Evolutionary conservation across 371 early-diverging fungal species (phyloP).

Genomic region (Coemansia sp.): DNA sequence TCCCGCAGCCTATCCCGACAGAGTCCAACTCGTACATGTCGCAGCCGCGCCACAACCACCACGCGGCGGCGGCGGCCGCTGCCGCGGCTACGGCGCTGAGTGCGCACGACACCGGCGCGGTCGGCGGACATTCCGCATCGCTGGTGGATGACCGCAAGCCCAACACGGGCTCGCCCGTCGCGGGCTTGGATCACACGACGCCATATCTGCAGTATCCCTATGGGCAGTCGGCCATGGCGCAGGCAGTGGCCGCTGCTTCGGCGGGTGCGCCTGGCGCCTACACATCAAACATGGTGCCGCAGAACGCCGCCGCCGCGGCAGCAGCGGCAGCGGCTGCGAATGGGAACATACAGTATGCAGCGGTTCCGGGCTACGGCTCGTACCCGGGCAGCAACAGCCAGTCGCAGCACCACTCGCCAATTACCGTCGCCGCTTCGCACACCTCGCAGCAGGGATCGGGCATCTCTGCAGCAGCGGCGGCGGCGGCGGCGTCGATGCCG

Average conservation of each 20-base stretch:
- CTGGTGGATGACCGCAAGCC: slow-evolving; percentile 35
- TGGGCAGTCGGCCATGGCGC: slow-evolving; percentile 39
- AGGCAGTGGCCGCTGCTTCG: slow-evolving; percentile 38
- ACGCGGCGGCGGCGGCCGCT: slow-evolving; percentile 17
- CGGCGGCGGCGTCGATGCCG: slow-evolving; percentile 32
- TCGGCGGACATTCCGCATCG: not conserved
- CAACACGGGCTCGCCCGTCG: slow-evolving; percentile 15
- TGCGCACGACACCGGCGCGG: slow-evolving; percentile 21
- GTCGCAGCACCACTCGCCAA: slow-evolving; percentile 50
- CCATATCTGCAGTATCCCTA: slow-evolving; percentile 39
- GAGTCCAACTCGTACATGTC: slow-evolving; percentile 50
- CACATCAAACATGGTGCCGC: slow-evolving; percentile 18
- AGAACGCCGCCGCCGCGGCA: slow-evolving; percentile 17
- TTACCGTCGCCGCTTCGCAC: slow-evolving; percentile 28
- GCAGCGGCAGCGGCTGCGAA: slow-evolving; percentile 19
- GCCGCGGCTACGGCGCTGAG: slow-evolving; percentile 17
- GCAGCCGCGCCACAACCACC: slow-evolving; percentile 37
- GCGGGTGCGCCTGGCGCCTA: slow-evolving; percentile 23
- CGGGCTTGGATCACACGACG: slow-evolving; percentile 18
- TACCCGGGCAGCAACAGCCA: slow-evolving; percentile 45
- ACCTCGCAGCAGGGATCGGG: slow-evolving; percentile 28
- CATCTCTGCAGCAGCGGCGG: slow-evolving; percentile 22
- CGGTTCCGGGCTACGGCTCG: slow-evolving; percentile 40
- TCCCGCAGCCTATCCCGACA: slow-evolving; percentile 40
- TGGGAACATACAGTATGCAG: slow-evolving; percentile 24